phyloP scores from a whole-genome alignment of 495 filamentous ascomycete species.

The Hypomontagnella submonticulosa region DNA sequence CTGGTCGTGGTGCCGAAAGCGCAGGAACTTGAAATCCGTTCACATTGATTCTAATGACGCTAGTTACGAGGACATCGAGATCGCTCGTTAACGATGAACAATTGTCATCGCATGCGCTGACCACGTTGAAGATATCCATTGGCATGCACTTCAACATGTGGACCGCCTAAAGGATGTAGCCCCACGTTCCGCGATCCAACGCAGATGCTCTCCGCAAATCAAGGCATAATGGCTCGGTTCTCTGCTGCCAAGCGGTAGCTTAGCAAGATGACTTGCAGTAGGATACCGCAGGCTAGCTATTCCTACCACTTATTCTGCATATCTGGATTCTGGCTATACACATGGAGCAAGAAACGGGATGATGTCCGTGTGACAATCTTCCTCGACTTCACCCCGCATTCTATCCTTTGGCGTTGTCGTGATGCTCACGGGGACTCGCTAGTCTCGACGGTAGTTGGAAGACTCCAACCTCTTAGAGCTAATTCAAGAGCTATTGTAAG shows the following conservation, averaged over 20 bases:
- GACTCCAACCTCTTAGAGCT: constrained; percentile 10
- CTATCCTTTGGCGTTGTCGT: constrained; percentile 8
- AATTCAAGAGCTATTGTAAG: constrained; percentile 1
- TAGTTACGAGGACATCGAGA: constrained; percentile 6
- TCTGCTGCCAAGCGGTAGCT: constrained; percentile 13
- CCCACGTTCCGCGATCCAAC: constrained; percentile 25
- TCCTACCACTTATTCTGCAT: constrained; percentile 12
- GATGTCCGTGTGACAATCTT: constrained; percentile 1
- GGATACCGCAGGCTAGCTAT: constrained; percentile 11
- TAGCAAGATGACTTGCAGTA: constrained; percentile 35
- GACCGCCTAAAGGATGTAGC: constrained; percentile 18
- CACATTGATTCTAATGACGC: too few relatives aligned
- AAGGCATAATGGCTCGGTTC: constrained; percentile 16
- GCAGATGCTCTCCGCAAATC: constrained; percentile 26
- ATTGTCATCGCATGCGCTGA: constrained; percentile 9
- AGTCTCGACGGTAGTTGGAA: constrained; percentile 4
- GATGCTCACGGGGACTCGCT: constrained; percentile 17
- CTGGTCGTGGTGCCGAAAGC: too few relatives aligned
- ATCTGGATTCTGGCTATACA: constrained; percentile 14
- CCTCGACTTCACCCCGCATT: constrained; percentile 25
- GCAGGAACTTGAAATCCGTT: too few relatives aligned
- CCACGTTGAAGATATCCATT: constrained; percentile 38
- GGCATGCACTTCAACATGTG: constrained; percentile 17
- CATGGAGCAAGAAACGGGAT: constrained; percentile 10
- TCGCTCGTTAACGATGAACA: neutral